Base-by-base conservation (phyloP, 768 basidiomycete genomes). In the Mycena galopus region DNA sequence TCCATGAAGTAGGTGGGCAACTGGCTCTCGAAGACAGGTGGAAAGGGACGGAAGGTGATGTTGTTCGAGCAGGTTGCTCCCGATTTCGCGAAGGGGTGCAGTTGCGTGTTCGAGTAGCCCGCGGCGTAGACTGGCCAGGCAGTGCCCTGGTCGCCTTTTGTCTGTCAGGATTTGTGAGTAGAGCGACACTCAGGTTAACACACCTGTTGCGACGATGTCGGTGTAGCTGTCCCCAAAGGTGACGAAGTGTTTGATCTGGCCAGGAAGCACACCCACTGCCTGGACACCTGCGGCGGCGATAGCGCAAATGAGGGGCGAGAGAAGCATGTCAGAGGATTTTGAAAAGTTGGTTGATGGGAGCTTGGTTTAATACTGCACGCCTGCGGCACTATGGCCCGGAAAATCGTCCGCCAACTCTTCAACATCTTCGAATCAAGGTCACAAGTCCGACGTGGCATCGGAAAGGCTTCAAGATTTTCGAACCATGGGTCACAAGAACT, bases 181-280 rank as follows among this genome's bases (percentile, higher is more conserved):
- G 30, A n/a, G 17, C 33, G 8, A 21, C 32, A 6, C 9, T 11
- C 5, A 19, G 32, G 23, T 25, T 4, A 10, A 60, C 57, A 25
- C 50, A 72, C 71, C 83, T 16, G 81, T 72, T 55, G 76, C 73
- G 16, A 85, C 86, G 2, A 88, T 78, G 69, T 92, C 91, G 1
- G 90, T 90, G 76, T 90, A 92, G 63, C 87, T 89, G 80, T 92
- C 91, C 4, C 92, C 91, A 71, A 93, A 93, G 1, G 90, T 91
- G 65, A 91, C 91, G 19, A 92, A 83, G 71, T 88, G 87, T 77
- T 88, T 89, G 65, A 93, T 91, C 71, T 90, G 88, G 5, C 81
- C 82, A 0, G 83, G 81, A 29, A 70, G 71, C 1, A 85, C 76
- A 16, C 80, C 84, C 2, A 62, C 64, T 25, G 75, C 76, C 21